Conservation (phyloP, 2,329 filamentous ascomycete genomes). For the Ceratocystis eucalypticola region DNA sequence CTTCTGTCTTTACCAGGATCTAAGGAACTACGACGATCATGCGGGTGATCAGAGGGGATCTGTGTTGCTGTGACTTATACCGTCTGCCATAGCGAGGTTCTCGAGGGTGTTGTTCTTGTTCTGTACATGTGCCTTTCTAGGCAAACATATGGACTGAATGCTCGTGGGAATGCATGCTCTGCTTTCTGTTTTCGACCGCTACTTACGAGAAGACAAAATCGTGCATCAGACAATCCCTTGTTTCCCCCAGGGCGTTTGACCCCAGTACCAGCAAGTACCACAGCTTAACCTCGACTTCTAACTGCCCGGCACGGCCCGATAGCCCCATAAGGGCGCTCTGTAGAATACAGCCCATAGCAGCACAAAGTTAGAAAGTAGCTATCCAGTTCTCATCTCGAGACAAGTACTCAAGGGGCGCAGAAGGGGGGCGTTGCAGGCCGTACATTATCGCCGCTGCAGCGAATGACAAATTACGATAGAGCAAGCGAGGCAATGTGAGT, state of each 20-base stretch:
- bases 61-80: neutral
- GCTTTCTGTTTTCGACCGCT: too few species aligned
- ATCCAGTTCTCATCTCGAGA: neutral
- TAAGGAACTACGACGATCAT: neutral
- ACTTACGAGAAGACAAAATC: too few species aligned
- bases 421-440: too few species aligned
- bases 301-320: too few species aligned
- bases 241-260: neutral
- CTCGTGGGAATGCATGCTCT: too few species aligned
- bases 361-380: neutral
- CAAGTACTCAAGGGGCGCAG: neutral
- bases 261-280: neutral
- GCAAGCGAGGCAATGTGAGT: neutral
- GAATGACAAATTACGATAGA: constrained; percentile 5
- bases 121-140: too few species aligned
- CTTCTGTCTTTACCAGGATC: neutral
- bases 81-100: neutral
- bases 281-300: too few species aligned
- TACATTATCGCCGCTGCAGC: neutral
- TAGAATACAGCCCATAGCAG: too few species aligned
- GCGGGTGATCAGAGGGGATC: neutral
- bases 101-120: too few species aligned
- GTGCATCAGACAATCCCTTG: too few species aligned
- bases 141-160: too few species aligned
- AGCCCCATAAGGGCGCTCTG: too few species aligned